Evolutionary conservation across 768 basidiomycete species (phyloP), one percentile per base, ranked within the genome.

Genomic region (Pulveroboletus sp.): DNA sequence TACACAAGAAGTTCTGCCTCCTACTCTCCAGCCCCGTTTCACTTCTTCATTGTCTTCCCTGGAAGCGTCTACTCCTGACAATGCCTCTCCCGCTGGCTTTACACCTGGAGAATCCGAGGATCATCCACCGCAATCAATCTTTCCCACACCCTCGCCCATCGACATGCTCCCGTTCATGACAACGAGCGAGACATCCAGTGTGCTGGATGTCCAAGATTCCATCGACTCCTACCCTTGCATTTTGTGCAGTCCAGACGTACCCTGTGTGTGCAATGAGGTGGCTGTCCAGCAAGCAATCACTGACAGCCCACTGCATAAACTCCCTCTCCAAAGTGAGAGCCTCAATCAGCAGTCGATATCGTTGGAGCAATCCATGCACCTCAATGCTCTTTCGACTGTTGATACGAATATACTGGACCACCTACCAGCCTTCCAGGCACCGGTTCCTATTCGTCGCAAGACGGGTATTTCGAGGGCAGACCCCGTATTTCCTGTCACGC

Each of bases 211-310:
- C 5, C 70, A 68, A 48, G 23, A 56, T 68, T 6, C 54, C 65
- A 20, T 57, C 58, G 57, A 67, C 61, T 51, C 68, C 70, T 54
- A 60, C 66, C 27, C 60, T 62, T 93, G 91, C 63, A 85, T 89
- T 3, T 81, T 91, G 66, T 93, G 92, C 64, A 78, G 71, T 50
- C 80, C 82, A 37, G 76, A 76, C 50, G 77, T 77, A 14, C 78
- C 82, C 34, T 94, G 92, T 61, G 78, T 93, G 36, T 94, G 91
- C 66, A 79, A 81, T 47, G 86, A 89, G 63, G 71, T 85, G 37
- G 76, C 77, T 34, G 58, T 75, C 34, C 78, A 81, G 53, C 74
- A 79, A 43, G 68, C 69, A 24, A 62, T 66, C 12, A 65, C 63
- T 23, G 47, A 57, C 14, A 39, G 45, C 47, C 26, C 44, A 16